Evolutionary conservation across 2,329 filamentous ascomycete species (phyloP).

Genomic region (Myrmaecium sp.): DNA sequence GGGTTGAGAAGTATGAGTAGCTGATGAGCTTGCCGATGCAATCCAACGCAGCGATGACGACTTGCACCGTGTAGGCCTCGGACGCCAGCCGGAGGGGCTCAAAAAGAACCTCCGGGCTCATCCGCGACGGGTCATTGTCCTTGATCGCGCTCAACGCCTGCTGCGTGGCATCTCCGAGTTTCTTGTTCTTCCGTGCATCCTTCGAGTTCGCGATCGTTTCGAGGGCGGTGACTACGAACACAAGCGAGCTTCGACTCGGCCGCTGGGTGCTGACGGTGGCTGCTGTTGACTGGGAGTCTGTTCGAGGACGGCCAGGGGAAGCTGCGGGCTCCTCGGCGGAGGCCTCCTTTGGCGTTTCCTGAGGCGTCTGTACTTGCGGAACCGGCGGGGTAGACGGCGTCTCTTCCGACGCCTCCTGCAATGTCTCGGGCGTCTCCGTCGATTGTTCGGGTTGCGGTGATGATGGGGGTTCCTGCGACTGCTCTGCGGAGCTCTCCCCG

Average conservation of each 20-base stretch:
- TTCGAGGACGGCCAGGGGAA: conserved; percentile 19
- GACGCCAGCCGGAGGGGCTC: conserved; percentile 80
- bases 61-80: conserved; percentile 64
- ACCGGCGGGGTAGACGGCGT: background rate
- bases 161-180: conserved; percentile 65
- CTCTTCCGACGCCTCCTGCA: background rate
- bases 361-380: background rate
- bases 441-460: background rate
- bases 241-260: conserved; percentile 70
- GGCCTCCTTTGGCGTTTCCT: too few species aligned
- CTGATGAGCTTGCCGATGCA: conserved; percentile 98
- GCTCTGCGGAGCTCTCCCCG: background rate
- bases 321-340: background rate
- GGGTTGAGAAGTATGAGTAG: conserved; percentile 89
- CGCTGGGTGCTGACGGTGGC: conserved; percentile 32
- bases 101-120: conserved; percentile 85
- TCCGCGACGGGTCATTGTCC: conserved; percentile 58
- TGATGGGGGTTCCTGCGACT: background rate
- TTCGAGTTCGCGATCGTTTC: conserved; percentile 84
- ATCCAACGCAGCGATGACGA: conserved; percentile 82
- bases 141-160: conserved; percentile 75
- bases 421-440: background rate
- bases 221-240: conserved; percentile 86
- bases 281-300: conserved; percentile 44
- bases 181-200: conserved; percentile 75